A percentile compares a stretch with the other conserved stretches of the same genome.
Conservation (phyloP, 495 filamentous ascomycete genomes). For the Xylaria castorea region DNA sequence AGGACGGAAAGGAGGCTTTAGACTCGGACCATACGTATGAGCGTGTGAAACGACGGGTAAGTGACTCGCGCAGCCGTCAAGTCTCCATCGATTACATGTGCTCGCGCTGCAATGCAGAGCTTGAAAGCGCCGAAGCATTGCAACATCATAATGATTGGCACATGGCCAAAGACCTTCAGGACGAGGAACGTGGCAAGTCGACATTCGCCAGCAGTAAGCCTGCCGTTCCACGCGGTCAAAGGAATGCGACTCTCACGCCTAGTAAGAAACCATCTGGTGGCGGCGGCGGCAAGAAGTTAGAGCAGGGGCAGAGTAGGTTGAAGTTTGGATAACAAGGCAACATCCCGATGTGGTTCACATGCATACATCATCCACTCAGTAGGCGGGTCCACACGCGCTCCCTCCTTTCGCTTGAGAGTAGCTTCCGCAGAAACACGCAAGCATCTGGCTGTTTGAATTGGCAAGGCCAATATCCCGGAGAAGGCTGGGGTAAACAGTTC, state of each 20-base stretch:
- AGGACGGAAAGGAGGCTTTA: conserved; percentile 36
- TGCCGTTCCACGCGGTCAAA: conserved; percentile 40
- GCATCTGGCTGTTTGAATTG: neutral
- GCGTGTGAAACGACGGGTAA: conserved; percentile 24
- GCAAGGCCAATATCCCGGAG: conserved; percentile 18
- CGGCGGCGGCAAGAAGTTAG: conserved; percentile 56
- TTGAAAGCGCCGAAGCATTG: conserved; percentile 62
- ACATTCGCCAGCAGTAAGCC: conserved; percentile 49
- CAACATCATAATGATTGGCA: conserved; percentile 94
- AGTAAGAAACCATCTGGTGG: conserved; percentile 40
- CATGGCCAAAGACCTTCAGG: conserved; percentile 85
- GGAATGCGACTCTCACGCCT: conserved; percentile 42
- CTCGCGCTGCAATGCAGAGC: conserved; percentile 64
- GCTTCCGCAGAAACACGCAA: conserved; percentile 7
- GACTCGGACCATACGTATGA: conserved; percentile 34
- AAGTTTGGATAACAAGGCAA: conserved; percentile 65
- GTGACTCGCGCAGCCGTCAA: conserved; percentile 43
- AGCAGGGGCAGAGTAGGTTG: conserved; percentile 79
- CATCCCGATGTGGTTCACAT: conserved; percentile 23
- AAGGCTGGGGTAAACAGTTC: conserved; percentile 19
- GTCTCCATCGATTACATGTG: conserved; percentile 63
- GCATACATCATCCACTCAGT: conserved; percentile 35
- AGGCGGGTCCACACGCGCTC: conserved; percentile 35
- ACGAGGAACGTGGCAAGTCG: conserved; percentile 59
- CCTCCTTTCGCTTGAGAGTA: conserved; percentile 10